These are phyloP conservation scores for Limtongozyma cylindracea DNA, from an alignment of 805 yeast genomes.

Conservation along the genomic window DNA sequence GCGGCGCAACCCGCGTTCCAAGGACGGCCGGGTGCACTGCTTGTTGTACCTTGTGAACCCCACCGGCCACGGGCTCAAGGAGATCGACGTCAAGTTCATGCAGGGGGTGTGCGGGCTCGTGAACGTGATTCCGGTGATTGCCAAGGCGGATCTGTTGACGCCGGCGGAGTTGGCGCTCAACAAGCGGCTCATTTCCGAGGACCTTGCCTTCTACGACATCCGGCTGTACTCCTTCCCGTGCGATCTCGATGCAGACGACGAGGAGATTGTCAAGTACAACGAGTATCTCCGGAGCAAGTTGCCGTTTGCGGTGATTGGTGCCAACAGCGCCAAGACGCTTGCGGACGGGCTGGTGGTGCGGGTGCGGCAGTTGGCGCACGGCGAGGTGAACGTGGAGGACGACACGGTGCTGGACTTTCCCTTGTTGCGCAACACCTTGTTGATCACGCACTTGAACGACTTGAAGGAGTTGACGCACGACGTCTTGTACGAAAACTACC, in stretches of 20 bases:
- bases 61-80: conserved; percentile 17
- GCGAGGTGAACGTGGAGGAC: conserved; percentile 33
- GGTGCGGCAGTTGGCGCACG: conserved; percentile 22
- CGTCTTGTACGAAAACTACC: conserved; percentile 63
- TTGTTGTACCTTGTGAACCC: conserved; percentile 18
- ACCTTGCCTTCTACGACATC: conserved; percentile 40
- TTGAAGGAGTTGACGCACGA: conserved; percentile 79
- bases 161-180: conserved; percentile 27
- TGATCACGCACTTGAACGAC: conserved; percentile 70
- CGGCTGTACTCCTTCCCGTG: conserved; percentile 51
- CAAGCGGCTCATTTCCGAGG: conserved; percentile 53
- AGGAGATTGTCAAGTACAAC: conserved; percentile 39
- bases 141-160: conserved; percentile 17
- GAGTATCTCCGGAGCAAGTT: conserved; percentile 34
- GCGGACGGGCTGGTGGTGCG: conserved; percentile 16
- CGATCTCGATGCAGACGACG: conserved; percentile 23
- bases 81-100: conserved; percentile 16
- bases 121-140: conserved; percentile 16
- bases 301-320: conserved; percentile 49
- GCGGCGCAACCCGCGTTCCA: conserved; percentile 65
- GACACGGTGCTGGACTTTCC: conserved; percentile 63
- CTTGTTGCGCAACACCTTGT: conserved; percentile 50
- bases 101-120: conserved; percentile 14
- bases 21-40: conserved; percentile 63
- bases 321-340: conserved; percentile 28